These are phyloP conservation scores for Sarocladiaceae sp. DNA, from an alignment of 2,329 filamentous ascomycete species.

Conservation along the genomic window DNA sequence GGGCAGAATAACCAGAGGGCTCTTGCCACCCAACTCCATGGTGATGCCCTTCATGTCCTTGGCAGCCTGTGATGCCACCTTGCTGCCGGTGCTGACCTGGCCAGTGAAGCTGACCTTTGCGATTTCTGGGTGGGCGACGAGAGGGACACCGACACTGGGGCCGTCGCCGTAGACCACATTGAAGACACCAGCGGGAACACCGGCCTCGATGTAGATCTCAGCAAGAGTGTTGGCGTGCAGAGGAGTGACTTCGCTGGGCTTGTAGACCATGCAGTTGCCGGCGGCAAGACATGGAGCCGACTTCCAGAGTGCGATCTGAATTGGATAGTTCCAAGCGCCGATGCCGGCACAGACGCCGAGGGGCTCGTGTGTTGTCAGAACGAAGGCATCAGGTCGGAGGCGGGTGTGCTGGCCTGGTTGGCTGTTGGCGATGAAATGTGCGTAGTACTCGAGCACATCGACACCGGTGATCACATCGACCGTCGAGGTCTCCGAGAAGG, in stretches of 20 bases:
- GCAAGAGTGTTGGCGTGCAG: conserved; percentile 74
- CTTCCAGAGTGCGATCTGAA: conserved; percentile 88
- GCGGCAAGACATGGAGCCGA: conserved; percentile 79
- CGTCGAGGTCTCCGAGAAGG: conserved; percentile 75
- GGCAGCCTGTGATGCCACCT: conserved; percentile 70
- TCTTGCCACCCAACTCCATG: conserved; percentile 88
- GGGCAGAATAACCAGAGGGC: conserved; percentile 70
- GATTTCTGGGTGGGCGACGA: conserved; percentile 65
- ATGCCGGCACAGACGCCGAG: conserved; percentile 82
- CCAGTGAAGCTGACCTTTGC: conserved; percentile 89
- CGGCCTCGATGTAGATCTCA: conserved; percentile 70
- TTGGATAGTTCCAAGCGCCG: conserved; percentile 88
- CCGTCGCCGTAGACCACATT: conserved; percentile 80
- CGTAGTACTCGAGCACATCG: conserved; percentile 83
- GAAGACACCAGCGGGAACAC: conserved; percentile 76
- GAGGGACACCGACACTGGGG: conserved; percentile 62
- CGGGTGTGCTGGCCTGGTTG: conserved; percentile 74
- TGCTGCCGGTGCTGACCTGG: conserved; percentile 75
- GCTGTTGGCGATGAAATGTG: conserved; percentile 70
- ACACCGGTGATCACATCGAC: conserved; percentile 80
- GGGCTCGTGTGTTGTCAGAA: conserved; percentile 76
- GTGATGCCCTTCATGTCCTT: conserved; percentile 84
- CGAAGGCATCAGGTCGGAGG: conserved; percentile 68
- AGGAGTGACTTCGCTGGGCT: conserved; percentile 81
- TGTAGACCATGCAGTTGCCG: conserved; percentile 87